Conservation (phyloP, 768 basidiomycete species). For the Coprinopsis sp. region DNA sequence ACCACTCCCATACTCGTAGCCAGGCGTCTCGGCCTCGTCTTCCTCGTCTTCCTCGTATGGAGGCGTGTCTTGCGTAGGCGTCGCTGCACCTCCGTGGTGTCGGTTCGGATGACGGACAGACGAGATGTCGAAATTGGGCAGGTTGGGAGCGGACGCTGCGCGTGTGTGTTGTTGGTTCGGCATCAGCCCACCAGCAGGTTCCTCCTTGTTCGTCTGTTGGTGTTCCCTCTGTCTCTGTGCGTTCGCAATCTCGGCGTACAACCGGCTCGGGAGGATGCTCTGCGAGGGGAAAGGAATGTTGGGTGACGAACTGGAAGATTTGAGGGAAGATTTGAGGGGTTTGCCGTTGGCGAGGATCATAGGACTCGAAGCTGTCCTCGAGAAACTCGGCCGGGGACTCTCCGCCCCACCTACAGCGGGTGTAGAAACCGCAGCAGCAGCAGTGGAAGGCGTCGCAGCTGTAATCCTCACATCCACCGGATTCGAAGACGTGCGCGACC, state of each 20-base stretch:
- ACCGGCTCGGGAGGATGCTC: constrained; percentile 22
- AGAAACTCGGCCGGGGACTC: background rate
- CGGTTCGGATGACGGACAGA: too few species aligned
- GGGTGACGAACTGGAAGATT: constrained; percentile 50
- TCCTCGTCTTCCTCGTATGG: constrained; percentile 12
- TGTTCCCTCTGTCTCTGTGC: background rate
- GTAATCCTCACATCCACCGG: too few species aligned
- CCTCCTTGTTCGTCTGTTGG: background rate
- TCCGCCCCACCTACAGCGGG: background rate
- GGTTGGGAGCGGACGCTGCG: constrained; percentile 55
- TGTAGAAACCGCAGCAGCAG: background rate
- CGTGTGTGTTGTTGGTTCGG: constrained; percentile 24
- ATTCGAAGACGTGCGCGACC: too few species aligned
- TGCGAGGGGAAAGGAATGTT: constrained; percentile 37
- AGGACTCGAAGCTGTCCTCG: constrained; percentile 15
- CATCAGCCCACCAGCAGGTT: too few species aligned
- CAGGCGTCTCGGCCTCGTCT: background rate
- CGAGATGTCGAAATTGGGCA: constrained; percentile 29
- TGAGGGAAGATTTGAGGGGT: constrained; percentile 83
- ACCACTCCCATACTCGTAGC: constrained; percentile 24
- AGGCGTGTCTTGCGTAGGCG: too few species aligned
- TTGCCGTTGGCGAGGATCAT: constrained; percentile 71
- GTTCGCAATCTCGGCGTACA: constrained; percentile 22
- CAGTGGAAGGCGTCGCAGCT: too few species aligned
- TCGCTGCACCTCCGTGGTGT: too few species aligned